Percentiles rank a stretch among this genome's conserved stretches.
Conservation (phyloP, 2,329 filamentous ascomycete genomes). For the Cladophialophora exuberans region DNA sequence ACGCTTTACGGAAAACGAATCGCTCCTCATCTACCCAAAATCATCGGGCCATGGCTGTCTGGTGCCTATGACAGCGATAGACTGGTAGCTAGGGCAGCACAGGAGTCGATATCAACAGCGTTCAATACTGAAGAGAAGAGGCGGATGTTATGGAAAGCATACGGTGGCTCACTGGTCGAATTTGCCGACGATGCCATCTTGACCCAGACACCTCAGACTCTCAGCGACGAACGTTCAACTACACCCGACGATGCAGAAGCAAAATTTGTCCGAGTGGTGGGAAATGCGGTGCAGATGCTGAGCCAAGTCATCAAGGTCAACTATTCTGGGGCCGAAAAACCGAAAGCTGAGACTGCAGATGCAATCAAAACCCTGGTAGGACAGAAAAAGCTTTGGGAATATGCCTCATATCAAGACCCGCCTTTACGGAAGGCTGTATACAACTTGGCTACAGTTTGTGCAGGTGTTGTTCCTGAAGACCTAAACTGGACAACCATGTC, state of each 20-base stretch:
- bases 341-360: constrained; percentile 24
- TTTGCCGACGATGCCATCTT: constrained; percentile 78
- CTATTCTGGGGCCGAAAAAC: constrained; percentile 27
- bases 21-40: constrained; percentile 73
- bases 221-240: constrained; percentile 87
- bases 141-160: constrained; percentile 75
- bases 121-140: constrained; percentile 81
- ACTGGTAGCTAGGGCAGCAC: constrained; percentile 73
- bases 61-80: constrained; percentile 86
- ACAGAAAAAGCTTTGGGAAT: constrained; percentile 64
- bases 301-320: constrained; percentile 52
- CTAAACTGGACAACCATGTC: constrained; percentile 69
- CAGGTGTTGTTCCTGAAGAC: constrained; percentile 51
- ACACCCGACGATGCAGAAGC: constrained; percentile 81
- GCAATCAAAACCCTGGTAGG: constrained; percentile 56
- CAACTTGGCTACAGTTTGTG: constrained; percentile 55
- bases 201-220: constrained; percentile 75
- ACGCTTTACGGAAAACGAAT: constrained; percentile 74
- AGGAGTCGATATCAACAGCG: constrained; percentile 73
- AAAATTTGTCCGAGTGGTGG: constrained; percentile 81
- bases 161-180: constrained; percentile 77
- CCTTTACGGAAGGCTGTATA: constrained; percentile 63
- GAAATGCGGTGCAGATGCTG: constrained; percentile 60
- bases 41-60: constrained; percentile 88
- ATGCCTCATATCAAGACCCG: constrained; percentile 59